Evolutionary conservation across 257 asterid species (phyloP).

Genomic region (Leptodermis oblonga): DNA sequence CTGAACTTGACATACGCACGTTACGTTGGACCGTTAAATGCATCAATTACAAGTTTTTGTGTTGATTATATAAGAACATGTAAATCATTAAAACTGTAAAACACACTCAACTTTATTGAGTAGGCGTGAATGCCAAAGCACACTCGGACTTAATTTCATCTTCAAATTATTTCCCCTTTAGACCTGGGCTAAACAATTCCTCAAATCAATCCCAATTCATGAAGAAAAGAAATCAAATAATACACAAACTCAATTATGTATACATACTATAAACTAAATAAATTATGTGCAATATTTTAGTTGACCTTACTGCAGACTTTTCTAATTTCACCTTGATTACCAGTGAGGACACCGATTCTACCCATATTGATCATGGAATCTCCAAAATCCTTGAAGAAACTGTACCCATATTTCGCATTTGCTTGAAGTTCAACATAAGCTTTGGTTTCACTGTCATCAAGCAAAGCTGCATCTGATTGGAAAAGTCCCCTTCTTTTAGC

Average conservation of each 20-base stretch:
- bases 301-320: constrained; percentile 27
- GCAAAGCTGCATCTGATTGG: constrained; percentile 39
- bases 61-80: no score
- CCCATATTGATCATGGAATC: constrained; percentile 49
- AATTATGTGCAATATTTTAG: not conserved
- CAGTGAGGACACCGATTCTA: constrained; percentile 38
- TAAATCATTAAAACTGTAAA: not conserved
- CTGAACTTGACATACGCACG: no score
- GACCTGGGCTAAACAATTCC: not conserved
- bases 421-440: constrained; percentile 26
- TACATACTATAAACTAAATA: not conserved
- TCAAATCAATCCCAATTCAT: not conserved
- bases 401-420: constrained; percentile 12
- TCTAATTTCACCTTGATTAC: constrained; percentile 37
- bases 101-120: not conserved
- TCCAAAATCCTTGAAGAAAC: constrained; percentile 43
- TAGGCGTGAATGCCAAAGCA: constrained; percentile 4
- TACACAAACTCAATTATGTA: not conserved
- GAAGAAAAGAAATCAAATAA: not conserved
- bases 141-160: not conserved
- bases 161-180: not conserved
- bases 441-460: constrained; percentile 32
- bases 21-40: no score
- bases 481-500: constrained; percentile 40
- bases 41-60: no score